phyloP scores from a whole-genome alignment of 1,284 basidiomycete genomes.

The Trichosporon faecale region DNA sequence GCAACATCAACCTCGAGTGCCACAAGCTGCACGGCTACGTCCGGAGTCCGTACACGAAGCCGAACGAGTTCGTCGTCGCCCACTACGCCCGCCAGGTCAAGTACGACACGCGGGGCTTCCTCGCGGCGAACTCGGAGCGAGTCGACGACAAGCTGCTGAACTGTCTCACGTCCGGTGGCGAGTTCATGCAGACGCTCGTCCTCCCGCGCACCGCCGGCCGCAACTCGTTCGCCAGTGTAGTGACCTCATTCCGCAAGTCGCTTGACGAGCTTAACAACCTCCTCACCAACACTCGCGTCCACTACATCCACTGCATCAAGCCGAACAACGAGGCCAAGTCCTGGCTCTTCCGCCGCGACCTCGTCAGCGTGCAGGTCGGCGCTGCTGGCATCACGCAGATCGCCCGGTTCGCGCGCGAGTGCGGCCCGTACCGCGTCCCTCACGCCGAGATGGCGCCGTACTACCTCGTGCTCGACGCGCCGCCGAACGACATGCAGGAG shows the following conservation, averaged over 20 bases:
- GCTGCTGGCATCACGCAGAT: slow-evolving; percentile 24
- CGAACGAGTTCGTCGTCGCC: slow-evolving; percentile 21
- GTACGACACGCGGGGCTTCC: slow-evolving; percentile 24
- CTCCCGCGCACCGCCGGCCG: background rate
- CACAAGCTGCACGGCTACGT: slow-evolving; percentile 18
- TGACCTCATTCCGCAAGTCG: slow-evolving; percentile 24
- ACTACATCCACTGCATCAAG: slow-evolving; percentile 29
- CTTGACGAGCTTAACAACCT: slow-evolving; percentile 21
- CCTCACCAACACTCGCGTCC: slow-evolving; percentile 20
- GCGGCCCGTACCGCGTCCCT: slow-evolving; percentile 21
- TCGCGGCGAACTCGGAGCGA: slow-evolving; percentile 24
- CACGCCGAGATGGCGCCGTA: slow-evolving; percentile 23
- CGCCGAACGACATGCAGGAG: slow-evolving; percentile 12
- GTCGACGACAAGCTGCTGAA: slow-evolving; percentile 23
- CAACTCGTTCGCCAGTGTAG: slow-evolving; percentile 21
- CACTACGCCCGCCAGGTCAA: slow-evolving; percentile 24
- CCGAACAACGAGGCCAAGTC: slow-evolving; percentile 23
- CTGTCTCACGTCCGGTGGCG: background rate
- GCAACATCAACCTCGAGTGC: slow-evolving; percentile 22
- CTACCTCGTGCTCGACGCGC: slow-evolving; percentile 18
- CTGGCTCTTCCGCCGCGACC: slow-evolving; percentile 17
- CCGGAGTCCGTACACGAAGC: slow-evolving; percentile 12
- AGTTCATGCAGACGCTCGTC: slow-evolving; percentile 1
- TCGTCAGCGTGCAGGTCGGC: slow-evolving; percentile 22
- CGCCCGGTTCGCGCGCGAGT: slow-evolving; percentile 23